Evolutionary conservation across 306 rosid genomes (phyloP).

Genomic region (Quillaja saponaria): DNA sequence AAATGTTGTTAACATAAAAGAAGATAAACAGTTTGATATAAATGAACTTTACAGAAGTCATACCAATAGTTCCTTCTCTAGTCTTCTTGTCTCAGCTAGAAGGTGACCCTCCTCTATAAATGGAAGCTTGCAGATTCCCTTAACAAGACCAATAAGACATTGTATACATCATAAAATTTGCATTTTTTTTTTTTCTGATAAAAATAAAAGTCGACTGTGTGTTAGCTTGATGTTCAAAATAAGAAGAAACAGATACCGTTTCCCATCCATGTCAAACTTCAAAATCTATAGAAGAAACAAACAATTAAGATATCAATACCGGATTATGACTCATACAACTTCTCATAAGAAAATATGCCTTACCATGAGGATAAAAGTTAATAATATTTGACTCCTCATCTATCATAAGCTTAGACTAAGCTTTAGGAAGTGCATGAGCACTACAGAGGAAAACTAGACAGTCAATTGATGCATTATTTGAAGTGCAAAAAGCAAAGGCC

Average conservation of each 20-base stretch:
- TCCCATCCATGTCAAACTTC: conserved; percentile 56
- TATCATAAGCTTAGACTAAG: conserved; percentile 34
- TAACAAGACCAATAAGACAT: not conserved
- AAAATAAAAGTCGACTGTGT: too few relatives aligned
- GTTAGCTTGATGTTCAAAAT: not conserved
- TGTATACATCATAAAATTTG: not conserved
- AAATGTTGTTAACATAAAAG: not conserved
- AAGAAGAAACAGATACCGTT: conserved; percentile 45
- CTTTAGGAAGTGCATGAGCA: conserved; percentile 52
- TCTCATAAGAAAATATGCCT: not conserved
- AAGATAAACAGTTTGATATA: not conserved
- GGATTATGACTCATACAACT: too few relatives aligned
- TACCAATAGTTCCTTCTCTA: conserved; percentile 42
- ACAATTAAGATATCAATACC: not conserved
- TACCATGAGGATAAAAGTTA: conserved; percentile 58
- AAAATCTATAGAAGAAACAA: conserved; percentile 36
- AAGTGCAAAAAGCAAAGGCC: not conserved
- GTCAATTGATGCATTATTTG: not conserved
- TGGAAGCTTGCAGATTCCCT: conserved; percentile 58
- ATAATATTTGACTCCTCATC: conserved; percentile 38
- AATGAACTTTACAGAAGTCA: not conserved
- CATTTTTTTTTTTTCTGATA: too few relatives aligned
- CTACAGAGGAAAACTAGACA: conserved; percentile 24
- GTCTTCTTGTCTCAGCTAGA: conserved; percentile 40
- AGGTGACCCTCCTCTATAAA: conserved; percentile 52